Evolutionary conservation across 2,329 filamentous ascomycete species (phyloP).

Genomic region (Fusarium globosum): DNA sequence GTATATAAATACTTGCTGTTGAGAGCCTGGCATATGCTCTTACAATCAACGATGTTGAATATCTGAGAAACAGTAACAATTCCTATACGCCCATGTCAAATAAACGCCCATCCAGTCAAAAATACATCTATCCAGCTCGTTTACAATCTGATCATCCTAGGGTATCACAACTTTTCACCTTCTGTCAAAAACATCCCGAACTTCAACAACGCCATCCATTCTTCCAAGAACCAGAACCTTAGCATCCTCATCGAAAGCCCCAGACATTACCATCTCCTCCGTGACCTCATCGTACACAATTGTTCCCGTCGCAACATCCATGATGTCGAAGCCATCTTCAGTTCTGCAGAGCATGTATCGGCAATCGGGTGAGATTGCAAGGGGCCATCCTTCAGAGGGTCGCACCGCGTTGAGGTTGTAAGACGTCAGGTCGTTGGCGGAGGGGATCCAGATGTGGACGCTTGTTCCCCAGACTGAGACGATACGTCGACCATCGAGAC

Average conservation of each 20-base stretch:
- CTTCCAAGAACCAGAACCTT: slow-evolving; percentile 49
- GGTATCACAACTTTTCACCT: slow-evolving; percentile 39
- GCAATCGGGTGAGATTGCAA: slow-evolving; percentile 54
- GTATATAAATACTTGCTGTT: not conserved
- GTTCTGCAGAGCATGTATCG: slow-evolving; percentile 54
- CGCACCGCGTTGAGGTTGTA: slow-evolving; percentile 52
- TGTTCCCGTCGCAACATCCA: slow-evolving; percentile 50
- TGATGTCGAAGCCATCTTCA: slow-evolving; percentile 56
- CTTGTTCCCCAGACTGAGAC: slow-evolving; percentile 53
- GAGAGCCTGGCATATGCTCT: slow-evolving; percentile 27
- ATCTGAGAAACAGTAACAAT: not conserved
- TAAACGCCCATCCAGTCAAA: not conserved
- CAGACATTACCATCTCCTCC: slow-evolving; percentile 49
- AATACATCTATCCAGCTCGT: not conserved
- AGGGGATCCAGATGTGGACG: slow-evolving; percentile 53
- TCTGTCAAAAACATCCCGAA: slow-evolving; percentile 47
- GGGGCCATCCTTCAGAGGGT: slow-evolving; percentile 53
- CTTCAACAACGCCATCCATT: slow-evolving; percentile 50
- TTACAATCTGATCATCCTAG: slow-evolving; percentile 6
- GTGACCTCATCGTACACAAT: slow-evolving; percentile 45
- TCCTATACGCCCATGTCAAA: not conserved
- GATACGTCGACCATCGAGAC: slow-evolving; percentile 48
- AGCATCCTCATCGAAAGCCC: slow-evolving; percentile 49
- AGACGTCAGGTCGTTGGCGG: slow-evolving; percentile 47
- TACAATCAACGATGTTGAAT: slow-evolving; percentile 11